These are phyloP conservation scores for Colletotrichum incanum DNA, from an alignment of 2,329 filamentous ascomycete genomes.

Conservation along the genomic window DNA sequence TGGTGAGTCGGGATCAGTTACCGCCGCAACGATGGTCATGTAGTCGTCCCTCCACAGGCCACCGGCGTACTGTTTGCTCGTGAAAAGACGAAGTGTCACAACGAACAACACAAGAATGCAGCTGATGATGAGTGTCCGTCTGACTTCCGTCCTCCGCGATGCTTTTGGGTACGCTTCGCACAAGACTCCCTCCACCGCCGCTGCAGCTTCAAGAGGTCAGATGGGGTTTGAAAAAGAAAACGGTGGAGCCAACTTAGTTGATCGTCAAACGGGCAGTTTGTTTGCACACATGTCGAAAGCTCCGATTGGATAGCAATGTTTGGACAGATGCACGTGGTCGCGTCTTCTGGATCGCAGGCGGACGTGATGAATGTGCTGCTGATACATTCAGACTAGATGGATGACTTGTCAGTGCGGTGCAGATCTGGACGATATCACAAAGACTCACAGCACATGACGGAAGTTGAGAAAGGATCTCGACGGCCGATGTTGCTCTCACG, in stretches of 20 bases:
- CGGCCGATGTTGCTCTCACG: not conserved
- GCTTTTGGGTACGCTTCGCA: slow-evolving; percentile 12
- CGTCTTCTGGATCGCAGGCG: slow-evolving; percentile 9
- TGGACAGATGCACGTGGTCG: slow-evolving; percentile 3
- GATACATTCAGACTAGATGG: slow-evolving; percentile 9
- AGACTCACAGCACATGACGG: not conserved
- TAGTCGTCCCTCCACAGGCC: slow-evolving; percentile 12
- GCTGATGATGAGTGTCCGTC: slow-evolving; percentile 13
- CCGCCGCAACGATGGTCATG: slow-evolving; percentile 10
- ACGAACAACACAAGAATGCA: slow-evolving; percentile 2
- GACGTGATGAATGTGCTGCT: slow-evolving; percentile 8
- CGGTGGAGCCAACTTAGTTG: slow-evolving; percentile 7
- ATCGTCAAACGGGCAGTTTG: slow-evolving; percentile 12
- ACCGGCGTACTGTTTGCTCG: slow-evolving; percentile 1
- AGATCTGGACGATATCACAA: not conserved
- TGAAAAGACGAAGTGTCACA: slow-evolving; percentile 7
- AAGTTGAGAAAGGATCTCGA: slow-evolving; percentile 3
- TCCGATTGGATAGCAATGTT: slow-evolving; percentile 7
- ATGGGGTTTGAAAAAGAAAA: not conserved
- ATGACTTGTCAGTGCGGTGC: not conserved
- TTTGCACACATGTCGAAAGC: slow-evolving; percentile 13
- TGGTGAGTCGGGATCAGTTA: not conserved
- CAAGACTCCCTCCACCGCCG: slow-evolving; percentile 13
- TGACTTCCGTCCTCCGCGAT: slow-evolving; percentile 7
- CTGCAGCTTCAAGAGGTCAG: slow-evolving; percentile 14